A percentile compares a stretch with the other conserved stretches of the same genome.
Evolutionary conservation across 805 yeast genomes (phyloP).

Genomic region (Tanozyma kutaoensis): DNA sequence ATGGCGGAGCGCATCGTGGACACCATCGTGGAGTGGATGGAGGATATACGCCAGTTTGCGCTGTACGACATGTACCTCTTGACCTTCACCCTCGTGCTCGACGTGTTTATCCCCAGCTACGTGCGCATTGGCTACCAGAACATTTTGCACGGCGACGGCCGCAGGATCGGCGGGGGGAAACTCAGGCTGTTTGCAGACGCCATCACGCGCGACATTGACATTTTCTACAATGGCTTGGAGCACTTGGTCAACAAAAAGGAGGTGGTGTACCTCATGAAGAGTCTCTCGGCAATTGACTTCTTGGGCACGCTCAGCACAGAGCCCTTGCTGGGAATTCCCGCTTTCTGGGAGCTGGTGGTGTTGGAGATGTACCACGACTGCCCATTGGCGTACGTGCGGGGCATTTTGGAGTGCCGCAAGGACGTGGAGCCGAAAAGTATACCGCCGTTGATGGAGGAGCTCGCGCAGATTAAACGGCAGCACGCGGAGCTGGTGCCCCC

Average conservation of each 20-base stretch:
- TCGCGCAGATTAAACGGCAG: constrained; percentile 14
- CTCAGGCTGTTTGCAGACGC: constrained; percentile 24
- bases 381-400: constrained; percentile 56
- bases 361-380: constrained; percentile 63
- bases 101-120: constrained; percentile 22
- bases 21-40: constrained; percentile 63
- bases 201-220: constrained; percentile 22
- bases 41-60: constrained; percentile 41
- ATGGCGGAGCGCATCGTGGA: constrained; percentile 52
- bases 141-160: constrained; percentile 26
- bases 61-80: constrained; percentile 27
- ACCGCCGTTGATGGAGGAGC: constrained; percentile 12
- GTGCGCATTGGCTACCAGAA: constrained; percentile 27
- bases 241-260: constrained; percentile 27
- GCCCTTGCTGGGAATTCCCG: constrained; percentile 19
- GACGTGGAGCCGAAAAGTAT: constrained; percentile 23
- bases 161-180: constrained; percentile 22
- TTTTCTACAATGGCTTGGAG: constrained; percentile 22
- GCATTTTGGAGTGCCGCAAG: constrained; percentile 41
- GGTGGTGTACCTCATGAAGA: constrained; percentile 20
- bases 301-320: constrained; percentile 24
- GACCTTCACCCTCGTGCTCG: constrained; percentile 23
- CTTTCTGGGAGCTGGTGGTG: constrained; percentile 44
- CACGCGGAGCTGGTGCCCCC: constrained; percentile 21
- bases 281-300: constrained; percentile 27